Conservation (phyloP, 805 yeast genomes). For the Saccharomycopsis schoenii region DNA sequence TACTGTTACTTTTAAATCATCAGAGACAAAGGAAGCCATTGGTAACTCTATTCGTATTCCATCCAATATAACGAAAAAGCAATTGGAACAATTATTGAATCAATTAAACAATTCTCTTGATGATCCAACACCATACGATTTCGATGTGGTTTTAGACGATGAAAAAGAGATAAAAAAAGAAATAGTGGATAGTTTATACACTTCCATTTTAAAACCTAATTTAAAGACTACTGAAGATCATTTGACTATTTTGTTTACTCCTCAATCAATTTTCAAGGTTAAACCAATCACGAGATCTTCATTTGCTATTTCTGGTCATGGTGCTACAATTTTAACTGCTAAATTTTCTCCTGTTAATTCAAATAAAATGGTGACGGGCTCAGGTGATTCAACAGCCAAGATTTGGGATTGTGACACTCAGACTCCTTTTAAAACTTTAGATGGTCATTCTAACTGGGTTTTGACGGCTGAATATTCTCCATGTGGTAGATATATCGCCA, state of each 20-base stretch:
- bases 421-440: constrained; percentile 71
- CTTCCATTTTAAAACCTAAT: constrained; percentile 78
- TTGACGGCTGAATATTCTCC: constrained; percentile 88
- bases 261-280: constrained; percentile 91
- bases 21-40: constrained; percentile 79
- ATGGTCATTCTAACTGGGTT: constrained; percentile 92
- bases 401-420: constrained; percentile 96
- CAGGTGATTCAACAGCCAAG: constrained; percentile 93
- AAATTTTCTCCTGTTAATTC: constrained; percentile 90
- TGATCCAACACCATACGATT: constrained; percentile 86
- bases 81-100: constrained; percentile 80
- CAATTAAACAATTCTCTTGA: constrained; percentile 60
- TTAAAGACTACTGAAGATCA: constrained; percentile 87
- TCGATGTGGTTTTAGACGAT: constrained; percentile 45
- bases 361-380: constrained; percentile 83
- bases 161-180: constrained; percentile 40
- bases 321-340: constrained; percentile 83
- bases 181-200: constrained; percentile 66
- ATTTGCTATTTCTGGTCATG: constrained; percentile 92
- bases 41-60: constrained; percentile 89
- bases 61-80: constrained; percentile 74
- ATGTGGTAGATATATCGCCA: constrained; percentile 81
- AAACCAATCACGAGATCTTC: constrained; percentile 83
- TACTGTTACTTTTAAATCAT: constrained; percentile 78
- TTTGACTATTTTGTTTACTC: constrained; percentile 82